phyloP scores from a whole-genome alignment of 177 flowering plant species.

The Vitis hybrid region DNA sequence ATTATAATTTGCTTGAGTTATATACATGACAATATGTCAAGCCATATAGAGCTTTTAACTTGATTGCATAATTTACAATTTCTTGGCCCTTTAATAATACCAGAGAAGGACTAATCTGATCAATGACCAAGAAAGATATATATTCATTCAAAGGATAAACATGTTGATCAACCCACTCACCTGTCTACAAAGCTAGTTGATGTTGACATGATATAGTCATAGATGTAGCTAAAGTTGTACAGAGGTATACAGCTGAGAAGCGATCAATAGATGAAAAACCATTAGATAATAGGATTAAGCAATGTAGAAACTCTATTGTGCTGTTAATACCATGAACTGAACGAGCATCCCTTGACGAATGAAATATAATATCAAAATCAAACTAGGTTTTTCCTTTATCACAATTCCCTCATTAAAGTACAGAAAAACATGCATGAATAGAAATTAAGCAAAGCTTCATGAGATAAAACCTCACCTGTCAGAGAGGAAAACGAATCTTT shows the following conservation, averaged over 20 bases:
- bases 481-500: constrained; percentile 83
- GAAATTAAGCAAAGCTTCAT: not conserved
- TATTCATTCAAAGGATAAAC: not conserved
- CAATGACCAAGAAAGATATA: not conserved
- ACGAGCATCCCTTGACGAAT: not conserved
- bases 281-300: constrained; percentile 16
- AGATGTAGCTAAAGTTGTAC: constrained; percentile 95
- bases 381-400: not conserved
- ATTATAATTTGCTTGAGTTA: too few relatives aligned
- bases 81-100: too few relatives aligned
- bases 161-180: constrained; percentile 35
- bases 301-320: not conserved
- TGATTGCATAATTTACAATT: too few relatives aligned
- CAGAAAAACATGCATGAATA: not conserved
- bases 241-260: constrained; percentile 92
- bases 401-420: not conserved
- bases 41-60: too few relatives aligned
- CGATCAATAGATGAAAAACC: constrained; percentile 21
- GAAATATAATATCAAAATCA: not conserved
- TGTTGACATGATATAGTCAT: constrained; percentile 89
- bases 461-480: constrained; percentile 61
- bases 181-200: constrained; percentile 96
- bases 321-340: not conserved
- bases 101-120: not conserved
- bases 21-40: too few relatives aligned